phyloP scores from a whole-genome alignment of 371 early-diverging fungal species.

The Mucor saturninus region DNA sequence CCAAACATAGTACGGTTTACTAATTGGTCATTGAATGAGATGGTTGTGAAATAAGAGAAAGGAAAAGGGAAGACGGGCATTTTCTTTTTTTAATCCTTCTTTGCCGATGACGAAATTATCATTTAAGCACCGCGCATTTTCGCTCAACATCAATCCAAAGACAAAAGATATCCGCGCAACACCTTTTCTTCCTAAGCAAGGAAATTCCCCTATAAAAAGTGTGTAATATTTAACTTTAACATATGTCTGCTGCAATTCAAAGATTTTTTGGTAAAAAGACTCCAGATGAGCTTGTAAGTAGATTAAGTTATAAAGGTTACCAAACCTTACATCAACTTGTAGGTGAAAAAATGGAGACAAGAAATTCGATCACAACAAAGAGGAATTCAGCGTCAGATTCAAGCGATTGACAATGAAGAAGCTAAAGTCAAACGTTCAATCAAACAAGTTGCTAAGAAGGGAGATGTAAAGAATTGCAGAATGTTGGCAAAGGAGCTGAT shows the following conservation, averaged over 20 bases:
- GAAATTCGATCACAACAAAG: constrained; percentile 87
- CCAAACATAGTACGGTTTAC: no score
- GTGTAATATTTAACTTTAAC: no score
- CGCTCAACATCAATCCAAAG: no score
- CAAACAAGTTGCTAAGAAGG: constrained; percentile 88
- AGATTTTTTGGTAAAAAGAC: constrained; percentile 69
- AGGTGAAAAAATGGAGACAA: constrained; percentile 92
- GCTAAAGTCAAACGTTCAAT: constrained; percentile 78
- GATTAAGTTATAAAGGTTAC: background rate
- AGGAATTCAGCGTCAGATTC: constrained; percentile 84
- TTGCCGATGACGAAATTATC: no score
- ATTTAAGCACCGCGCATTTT: no score
- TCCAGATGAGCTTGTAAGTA: constrained; percentile 64
- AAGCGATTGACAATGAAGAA: constrained; percentile 83
- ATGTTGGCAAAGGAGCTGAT: constrained; percentile 87
- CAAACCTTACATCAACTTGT: background rate
- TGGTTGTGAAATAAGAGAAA: no score
- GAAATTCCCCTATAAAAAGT: no score
- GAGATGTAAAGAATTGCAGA: constrained; percentile 78
- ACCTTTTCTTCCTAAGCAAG: no score
- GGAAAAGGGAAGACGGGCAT: no score
- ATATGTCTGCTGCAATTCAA: constrained; percentile 55
- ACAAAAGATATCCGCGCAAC: no score
- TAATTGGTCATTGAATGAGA: no score
- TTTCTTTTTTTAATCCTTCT: no score